Conservation (phyloP, 768 basidiomycete species). For the Chalciporus piperatus region DNA sequence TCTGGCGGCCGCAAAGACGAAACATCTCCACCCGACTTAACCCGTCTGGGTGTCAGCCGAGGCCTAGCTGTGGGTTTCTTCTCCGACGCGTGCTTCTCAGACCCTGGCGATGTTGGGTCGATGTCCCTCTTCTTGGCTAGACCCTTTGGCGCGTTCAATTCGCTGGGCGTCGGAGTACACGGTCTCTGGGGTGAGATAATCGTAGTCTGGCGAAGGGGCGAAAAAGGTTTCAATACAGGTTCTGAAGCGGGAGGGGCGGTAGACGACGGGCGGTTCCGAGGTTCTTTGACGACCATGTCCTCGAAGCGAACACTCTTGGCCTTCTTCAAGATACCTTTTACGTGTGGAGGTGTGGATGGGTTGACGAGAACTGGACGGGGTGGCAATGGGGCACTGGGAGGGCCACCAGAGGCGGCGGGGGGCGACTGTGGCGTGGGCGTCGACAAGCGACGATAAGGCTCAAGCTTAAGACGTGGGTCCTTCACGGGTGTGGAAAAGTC, state of each 20-base stretch:
- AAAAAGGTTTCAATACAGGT: constrained; percentile 3
- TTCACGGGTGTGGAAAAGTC: constrained; percentile 12
- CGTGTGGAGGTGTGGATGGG: constrained; percentile 28
- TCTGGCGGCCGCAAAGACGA: not conserved
- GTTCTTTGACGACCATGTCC: constrained; percentile 11
- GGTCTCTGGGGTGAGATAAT: constrained; percentile 7
- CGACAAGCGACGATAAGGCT: not conserved
- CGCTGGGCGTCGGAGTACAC: constrained; percentile 9
- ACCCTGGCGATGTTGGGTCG: not conserved
- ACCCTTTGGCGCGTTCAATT: not conserved
- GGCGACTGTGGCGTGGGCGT: constrained; percentile 4
- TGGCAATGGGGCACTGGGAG: constrained; percentile 21
- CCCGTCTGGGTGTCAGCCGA: constrained; percentile 14
- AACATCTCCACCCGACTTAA: constrained; percentile 10
- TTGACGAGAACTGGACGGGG: constrained; percentile 22
- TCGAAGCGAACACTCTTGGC: constrained; percentile 40
- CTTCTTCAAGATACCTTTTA: constrained; percentile 39
- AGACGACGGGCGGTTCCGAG: not conserved
- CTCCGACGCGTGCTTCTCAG: constrained; percentile 5
- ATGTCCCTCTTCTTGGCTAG: not conserved
- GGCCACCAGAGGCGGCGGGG: constrained; percentile 6
- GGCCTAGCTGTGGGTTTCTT: constrained; percentile 11
- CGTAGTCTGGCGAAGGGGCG: constrained; percentile 4
- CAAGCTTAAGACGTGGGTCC: not conserved
- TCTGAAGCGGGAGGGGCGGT: not conserved